These are phyloP conservation scores for Lactuca saligna DNA, from an alignment of 129 eudicot species.

Conservation along the genomic window DNA sequence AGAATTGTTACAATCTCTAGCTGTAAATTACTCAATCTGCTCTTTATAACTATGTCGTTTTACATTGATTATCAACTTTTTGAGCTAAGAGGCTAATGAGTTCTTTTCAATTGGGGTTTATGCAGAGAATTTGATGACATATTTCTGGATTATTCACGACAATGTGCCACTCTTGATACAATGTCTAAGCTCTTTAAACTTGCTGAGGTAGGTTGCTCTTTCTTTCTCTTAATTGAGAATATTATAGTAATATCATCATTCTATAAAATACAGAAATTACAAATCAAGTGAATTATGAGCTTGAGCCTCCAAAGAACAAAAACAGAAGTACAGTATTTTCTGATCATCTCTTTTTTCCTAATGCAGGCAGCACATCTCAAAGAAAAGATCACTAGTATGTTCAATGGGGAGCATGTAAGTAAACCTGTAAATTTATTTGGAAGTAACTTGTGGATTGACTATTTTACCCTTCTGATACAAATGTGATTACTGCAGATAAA, in stretches of 20 bases:
- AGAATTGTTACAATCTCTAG: not conserved
- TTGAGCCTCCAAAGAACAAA: not conserved
- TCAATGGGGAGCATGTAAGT: constrained; percentile 89
- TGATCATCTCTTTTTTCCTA: constrained; percentile 15
- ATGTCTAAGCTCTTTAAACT: constrained; percentile 62
- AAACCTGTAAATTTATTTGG: not conserved
- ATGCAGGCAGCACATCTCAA: constrained; percentile 78
- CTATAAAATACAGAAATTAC: not conserved
- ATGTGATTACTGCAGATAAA: constrained; percentile 56
- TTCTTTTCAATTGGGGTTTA: constrained; percentile 11
- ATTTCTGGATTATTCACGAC: constrained; percentile 83
- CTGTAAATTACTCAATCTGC: not conserved
- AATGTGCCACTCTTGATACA: constrained; percentile 66
- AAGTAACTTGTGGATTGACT: not conserved
- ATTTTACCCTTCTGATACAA: not conserved
- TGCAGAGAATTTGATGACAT: constrained; percentile 81
- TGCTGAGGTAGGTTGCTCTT: constrained; percentile 63
- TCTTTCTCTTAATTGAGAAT: constrained; percentile 4
- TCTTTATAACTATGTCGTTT: not conserved
- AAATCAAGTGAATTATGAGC: not conserved
- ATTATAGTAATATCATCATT: not conserved
- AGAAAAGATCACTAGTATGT: constrained; percentile 76
- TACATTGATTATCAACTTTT: not conserved
- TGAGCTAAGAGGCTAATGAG: constrained; percentile 18
- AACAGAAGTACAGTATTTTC: constrained; percentile 4